Evolutionary conservation across 2,329 filamentous ascomycete species (phyloP).

Genomic region (Microthyrium microscopicum): DNA sequence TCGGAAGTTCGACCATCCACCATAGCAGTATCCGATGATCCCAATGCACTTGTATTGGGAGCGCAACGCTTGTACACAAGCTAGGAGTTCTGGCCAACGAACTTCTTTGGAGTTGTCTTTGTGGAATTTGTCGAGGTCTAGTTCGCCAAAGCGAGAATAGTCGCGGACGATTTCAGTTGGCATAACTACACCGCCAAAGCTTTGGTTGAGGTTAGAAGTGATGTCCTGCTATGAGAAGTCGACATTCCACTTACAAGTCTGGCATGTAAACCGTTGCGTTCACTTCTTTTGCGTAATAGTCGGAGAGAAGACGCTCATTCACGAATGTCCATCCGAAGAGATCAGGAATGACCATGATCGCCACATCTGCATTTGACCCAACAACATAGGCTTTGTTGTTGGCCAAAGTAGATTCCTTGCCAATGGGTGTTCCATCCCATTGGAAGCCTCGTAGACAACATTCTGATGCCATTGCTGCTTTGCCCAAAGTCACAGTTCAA

Average conservation of each 20-base stretch:
- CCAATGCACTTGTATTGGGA: conserved; percentile 21
- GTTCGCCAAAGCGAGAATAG: conserved; percentile 10
- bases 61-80: conserved; percentile 21
- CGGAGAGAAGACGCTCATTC: conserved; percentile 30
- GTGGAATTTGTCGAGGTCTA: conserved; percentile 12
- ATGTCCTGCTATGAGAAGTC: too few species aligned
- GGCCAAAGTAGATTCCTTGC: conserved; percentile 10
- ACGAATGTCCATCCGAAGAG: conserved; percentile 28
- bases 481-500: too few species aligned
- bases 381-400: conserved; percentile 14
- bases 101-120: conserved; percentile 11
- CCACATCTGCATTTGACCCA: conserved; percentile 13
- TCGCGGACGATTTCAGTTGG: conserved; percentile 7
- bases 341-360: conserved; percentile 16
- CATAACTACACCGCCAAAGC: conserved; percentile 12
- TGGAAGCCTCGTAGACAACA: conserved; percentile 12
- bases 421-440: conserved; percentile 14
- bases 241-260: conserved; percentile 17
- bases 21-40: conserved; percentile 34
- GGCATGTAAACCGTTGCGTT: conserved; percentile 29
- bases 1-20: conserved; percentile 34
- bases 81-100: conserved; percentile 22
- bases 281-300: conserved; percentile 29
- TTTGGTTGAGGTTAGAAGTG: conserved; percentile 8
- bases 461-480: too few species aligned